Conservation (phyloP, 345 rosid species). For the Barbarea vulgaris region DNA sequence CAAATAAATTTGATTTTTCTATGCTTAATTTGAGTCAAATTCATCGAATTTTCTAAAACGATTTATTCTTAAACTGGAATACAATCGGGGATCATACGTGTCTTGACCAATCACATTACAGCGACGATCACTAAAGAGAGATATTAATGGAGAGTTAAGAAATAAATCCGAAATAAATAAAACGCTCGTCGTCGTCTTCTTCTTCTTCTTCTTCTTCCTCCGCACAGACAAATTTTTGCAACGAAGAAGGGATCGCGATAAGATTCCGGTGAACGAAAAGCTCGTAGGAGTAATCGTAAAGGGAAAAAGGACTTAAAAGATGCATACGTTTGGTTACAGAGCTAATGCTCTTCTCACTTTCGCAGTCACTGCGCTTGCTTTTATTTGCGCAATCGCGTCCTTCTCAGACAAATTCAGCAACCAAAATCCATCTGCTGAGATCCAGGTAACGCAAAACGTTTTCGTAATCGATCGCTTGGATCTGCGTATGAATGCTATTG, state of each 20-base stretch:
- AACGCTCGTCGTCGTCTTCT: conserved; percentile 30
- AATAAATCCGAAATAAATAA: background rate
- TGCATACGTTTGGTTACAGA: conserved; percentile 94
- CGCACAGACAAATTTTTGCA: background rate
- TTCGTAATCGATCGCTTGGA: background rate
- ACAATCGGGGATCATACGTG: conserved; percentile 21
- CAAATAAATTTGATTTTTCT: background rate
- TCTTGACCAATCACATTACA: conserved; percentile 32
- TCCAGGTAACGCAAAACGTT: conserved; percentile 56
- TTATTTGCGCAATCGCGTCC: conserved; percentile 83
- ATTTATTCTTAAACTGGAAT: no score
- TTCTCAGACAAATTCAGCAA: conserved; percentile 81
- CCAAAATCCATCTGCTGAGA: conserved; percentile 77
- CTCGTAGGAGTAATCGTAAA: background rate
- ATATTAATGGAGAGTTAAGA: background rate
- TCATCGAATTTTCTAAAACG: no score
- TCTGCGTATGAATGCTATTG: conserved; percentile 9
- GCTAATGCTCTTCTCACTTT: conserved; percentile 88
- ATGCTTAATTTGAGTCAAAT: background rate
- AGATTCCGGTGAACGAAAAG: background rate
- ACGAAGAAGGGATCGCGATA: conserved; percentile 14
- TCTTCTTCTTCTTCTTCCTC: background rate
- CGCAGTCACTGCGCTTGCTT: conserved; percentile 73
- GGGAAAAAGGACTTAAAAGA: conserved; percentile 28
- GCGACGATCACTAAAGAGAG: background rate